Evolutionary conservation across 805 yeast species (phyloP).

Genomic region (Wickerhamiella dianesei): DNA sequence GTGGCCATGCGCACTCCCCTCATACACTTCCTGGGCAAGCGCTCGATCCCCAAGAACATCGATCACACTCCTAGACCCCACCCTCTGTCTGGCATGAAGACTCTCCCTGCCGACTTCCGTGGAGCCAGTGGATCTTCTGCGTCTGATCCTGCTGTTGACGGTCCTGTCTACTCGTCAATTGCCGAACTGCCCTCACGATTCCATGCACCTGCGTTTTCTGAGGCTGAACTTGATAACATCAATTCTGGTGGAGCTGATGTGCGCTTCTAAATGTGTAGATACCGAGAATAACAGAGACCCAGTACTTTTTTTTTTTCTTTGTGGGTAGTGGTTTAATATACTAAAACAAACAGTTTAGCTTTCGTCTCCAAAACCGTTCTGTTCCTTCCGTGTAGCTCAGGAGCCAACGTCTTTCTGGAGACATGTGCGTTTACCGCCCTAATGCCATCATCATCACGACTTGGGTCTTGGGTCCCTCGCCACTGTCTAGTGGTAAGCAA

Average conservation of each 20-base stretch:
- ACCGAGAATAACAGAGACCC: neutral
- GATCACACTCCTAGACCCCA: slow-evolving; percentile 32
- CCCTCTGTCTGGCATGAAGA: slow-evolving; percentile 28
- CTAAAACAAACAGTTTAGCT: neutral
- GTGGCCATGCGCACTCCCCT: slow-evolving; percentile 34
- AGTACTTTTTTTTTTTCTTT: neutral
- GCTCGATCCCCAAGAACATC: slow-evolving; percentile 26
- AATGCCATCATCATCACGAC: too few relatives aligned
- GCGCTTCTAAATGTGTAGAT: slow-evolving; percentile 27
- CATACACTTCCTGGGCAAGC: slow-evolving; percentile 80
- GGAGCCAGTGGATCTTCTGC: slow-evolving; percentile 17
- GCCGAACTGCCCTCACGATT: slow-evolving; percentile 60
- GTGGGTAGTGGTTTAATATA: neutral
- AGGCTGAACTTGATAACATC: slow-evolving; percentile 60
- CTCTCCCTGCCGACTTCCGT: slow-evolving; percentile 29
- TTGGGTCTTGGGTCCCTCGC: too few relatives aligned
- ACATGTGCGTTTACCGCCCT: neutral
- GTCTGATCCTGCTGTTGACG: slow-evolving; percentile 16
- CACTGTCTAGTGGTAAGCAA: neutral
- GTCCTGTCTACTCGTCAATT: slow-evolving; percentile 33
- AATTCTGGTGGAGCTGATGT: slow-evolving; percentile 72
- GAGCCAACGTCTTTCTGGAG: too few relatives aligned
- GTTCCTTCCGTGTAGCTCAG: too few relatives aligned
- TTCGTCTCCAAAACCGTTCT: too few relatives aligned
- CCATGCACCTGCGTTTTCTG: slow-evolving; percentile 50